Base-by-base conservation (phyloP, 257 asterid species). In the Nicotiana paniculata region DNA sequence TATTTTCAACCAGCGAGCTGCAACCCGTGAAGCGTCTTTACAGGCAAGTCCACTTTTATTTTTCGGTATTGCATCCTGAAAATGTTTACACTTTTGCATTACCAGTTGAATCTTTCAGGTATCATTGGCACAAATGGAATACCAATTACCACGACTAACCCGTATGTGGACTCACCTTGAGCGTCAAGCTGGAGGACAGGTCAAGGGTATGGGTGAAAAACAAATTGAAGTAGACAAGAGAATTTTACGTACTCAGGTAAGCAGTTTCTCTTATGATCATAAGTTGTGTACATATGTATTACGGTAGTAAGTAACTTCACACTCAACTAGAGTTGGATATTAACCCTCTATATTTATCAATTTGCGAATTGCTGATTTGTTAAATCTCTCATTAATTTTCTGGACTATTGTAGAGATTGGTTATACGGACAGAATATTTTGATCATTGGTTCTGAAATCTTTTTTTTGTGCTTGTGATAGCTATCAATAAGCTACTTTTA, bases 121-220 rank as follows among this genome's bases (percentile, higher is more conserved):
- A 80, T 87, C 98, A 77, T 77, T 96, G 85, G 99, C 99, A 78
- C 98, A 94, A 88, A 94, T 96, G 99, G 98, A 94, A 82, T 96
- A 96, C 89, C 99, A 94, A 68, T 87, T 96, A 69, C 98, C 99
- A 26, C 92, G 99, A 62, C 85, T 94, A 83, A 96, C 99, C 74
- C 92, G 86, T 89, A 94, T 96, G 99, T 96, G 99, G 99, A 85
- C 91, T 66, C 99, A 96, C 80, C 98, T 96, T 84, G 99, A 96
- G 90, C 97, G 99, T 59, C 99, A 94, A 90, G 86, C 98, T 86
- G 99, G 99, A 88, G 99, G 99, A 63, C 92, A 94, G 88, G 99
- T 96, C 94, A 96, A 96, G 92, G 99, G 99, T 92, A 96, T 96
- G 99, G 99, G 99, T 84, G 99, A 96, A 91, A 96, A 96, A 84